Conservation (phyloP, 176 grass and related monocot genomes). For the Poa pratensis region DNA sequence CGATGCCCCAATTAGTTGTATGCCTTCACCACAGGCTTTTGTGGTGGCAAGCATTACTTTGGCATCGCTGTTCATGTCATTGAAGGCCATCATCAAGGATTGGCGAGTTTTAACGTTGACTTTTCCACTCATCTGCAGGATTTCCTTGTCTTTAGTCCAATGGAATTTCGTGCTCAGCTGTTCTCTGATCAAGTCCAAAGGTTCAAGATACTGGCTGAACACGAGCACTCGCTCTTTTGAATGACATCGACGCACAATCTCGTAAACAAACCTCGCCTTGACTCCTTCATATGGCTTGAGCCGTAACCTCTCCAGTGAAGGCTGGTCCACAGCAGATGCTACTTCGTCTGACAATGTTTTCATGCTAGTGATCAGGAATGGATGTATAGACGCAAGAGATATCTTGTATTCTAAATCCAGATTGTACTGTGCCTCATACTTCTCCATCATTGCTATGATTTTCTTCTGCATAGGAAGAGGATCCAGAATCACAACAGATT, state of each 20-base stretch:
- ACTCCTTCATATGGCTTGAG: slow-evolving; percentile 56
- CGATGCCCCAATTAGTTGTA: slow-evolving; percentile 77
- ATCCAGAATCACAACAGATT: slow-evolving; percentile 71
- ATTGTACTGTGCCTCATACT: background rate
- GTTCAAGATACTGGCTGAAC: slow-evolving; percentile 76
- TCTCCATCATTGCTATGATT: slow-evolving; percentile 56
- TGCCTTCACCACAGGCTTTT: slow-evolving; percentile 82
- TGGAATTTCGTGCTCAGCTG: slow-evolving; percentile 60
- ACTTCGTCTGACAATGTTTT: slow-evolving; percentile 49
- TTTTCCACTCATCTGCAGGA: slow-evolving; percentile 65
- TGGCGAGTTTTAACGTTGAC: slow-evolving; percentile 44
- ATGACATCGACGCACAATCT: slow-evolving; percentile 63
- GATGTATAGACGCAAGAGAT: slow-evolving; percentile 71
- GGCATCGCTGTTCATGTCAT: slow-evolving; percentile 65
- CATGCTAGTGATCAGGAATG: slow-evolving; percentile 45
- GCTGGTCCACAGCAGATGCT: slow-evolving; percentile 36
- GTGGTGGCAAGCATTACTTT: slow-evolving; percentile 87
- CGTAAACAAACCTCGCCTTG: slow-evolving; percentile 80
- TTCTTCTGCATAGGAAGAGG: slow-evolving; percentile 62
- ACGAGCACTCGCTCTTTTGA: slow-evolving; percentile 73
- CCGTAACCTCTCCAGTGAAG: slow-evolving; percentile 53
- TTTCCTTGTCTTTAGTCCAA: slow-evolving; percentile 68
- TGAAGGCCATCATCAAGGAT: slow-evolving; percentile 69
- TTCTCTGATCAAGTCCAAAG: slow-evolving; percentile 69
- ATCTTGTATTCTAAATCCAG: slow-evolving; percentile 67